Percentiles rank a stretch among this genome's conserved stretches.
Conservation (phyloP, 441 rosid genomes). For the Arabidopsis hybrid region DNA sequence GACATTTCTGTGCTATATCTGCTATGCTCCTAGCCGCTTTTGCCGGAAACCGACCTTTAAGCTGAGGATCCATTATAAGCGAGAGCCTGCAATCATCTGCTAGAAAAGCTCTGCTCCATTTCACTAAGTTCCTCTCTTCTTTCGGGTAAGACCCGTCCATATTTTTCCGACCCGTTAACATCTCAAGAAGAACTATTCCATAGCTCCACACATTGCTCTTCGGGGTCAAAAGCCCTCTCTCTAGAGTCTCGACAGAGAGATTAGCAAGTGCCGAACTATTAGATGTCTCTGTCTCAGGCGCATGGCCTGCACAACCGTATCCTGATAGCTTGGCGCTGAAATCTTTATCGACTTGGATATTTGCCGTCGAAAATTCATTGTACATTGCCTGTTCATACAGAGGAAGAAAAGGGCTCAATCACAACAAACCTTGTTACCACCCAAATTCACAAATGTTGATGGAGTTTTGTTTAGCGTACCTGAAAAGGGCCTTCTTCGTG, state of each 20-base stretch:
- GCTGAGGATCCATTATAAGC: slow-evolving; percentile 93
- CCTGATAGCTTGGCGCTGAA: slow-evolving; percentile 98
- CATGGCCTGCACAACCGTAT: slow-evolving; percentile 85
- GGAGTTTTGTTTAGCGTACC: slow-evolving; percentile 48
- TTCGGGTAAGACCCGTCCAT: slow-evolving; percentile 79
- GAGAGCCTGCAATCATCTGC: slow-evolving; percentile 86
- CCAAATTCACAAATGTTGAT: background rate
- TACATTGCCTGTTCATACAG: slow-evolving; percentile 82
- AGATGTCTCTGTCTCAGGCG: slow-evolving; percentile 77
- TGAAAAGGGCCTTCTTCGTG: slow-evolving; percentile 99
- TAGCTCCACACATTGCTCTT: slow-evolving; percentile 99
- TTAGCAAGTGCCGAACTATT: slow-evolving; percentile 74
- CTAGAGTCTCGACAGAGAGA: slow-evolving; percentile 89
- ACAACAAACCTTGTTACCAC: background rate
- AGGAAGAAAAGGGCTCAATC: slow-evolving; percentile 9
- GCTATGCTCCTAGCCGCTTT: slow-evolving; percentile 92
- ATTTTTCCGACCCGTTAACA: slow-evolving; percentile 89
- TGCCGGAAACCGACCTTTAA: slow-evolving; percentile 83
- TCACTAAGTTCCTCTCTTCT: slow-evolving; percentile 93
- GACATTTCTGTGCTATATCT: slow-evolving; percentile 84
- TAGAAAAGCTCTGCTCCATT: slow-evolving; percentile 89
- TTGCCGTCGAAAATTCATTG: slow-evolving; percentile 88
- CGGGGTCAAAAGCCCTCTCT: slow-evolving; percentile 91
- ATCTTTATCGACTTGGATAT: slow-evolving; percentile 95
- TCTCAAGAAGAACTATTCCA: slow-evolving; percentile 88